Conservation (phyloP, 306 rosid species). For the Pyrus communis region DNA sequence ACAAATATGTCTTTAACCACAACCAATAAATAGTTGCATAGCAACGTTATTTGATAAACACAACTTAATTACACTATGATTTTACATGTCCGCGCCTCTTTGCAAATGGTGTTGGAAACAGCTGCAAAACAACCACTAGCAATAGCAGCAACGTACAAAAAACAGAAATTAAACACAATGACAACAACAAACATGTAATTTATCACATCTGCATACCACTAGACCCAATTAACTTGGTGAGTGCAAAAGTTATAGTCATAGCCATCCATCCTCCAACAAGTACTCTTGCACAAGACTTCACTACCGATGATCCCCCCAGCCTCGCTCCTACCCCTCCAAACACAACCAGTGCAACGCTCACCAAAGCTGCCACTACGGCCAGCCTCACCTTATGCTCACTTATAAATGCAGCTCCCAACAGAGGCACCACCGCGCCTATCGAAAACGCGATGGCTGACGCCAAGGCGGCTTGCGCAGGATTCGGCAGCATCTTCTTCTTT, state of each 20-base stretch:
- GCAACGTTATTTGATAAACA: not conserved
- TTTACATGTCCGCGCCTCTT: not conserved
- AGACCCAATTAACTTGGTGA: conserved; percentile 41
- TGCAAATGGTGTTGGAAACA: not conserved
- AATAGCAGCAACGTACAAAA: not conserved
- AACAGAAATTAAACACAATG: not conserved
- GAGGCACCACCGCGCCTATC: conserved; percentile 42
- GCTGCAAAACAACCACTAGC: not conserved
- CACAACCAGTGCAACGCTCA: conserved; percentile 36
- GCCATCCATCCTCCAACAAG: conserved; percentile 56
- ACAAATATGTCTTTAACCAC: not conserved
- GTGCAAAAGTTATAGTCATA: conserved; percentile 55
- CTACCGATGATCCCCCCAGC: conserved; percentile 32
- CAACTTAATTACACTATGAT: not conserved
- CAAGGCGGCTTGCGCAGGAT: conserved; percentile 42
- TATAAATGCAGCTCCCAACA: conserved; percentile 40
- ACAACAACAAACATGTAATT: not conserved
- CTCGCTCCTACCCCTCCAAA: conserved; percentile 43
- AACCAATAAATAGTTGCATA: not conserved
- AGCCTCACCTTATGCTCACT: conserved; percentile 37
- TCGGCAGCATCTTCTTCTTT: conserved; percentile 30
- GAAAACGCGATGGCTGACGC: conserved; percentile 58
- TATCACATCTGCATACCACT: conserved; percentile 21
- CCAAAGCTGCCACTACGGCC: conserved; percentile 25
- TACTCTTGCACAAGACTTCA: conserved; percentile 30